These are phyloP conservation scores for Nemania bipapillata DNA, from an alignment of 2,329 filamentous ascomycete species.

Conservation along the genomic window DNA sequence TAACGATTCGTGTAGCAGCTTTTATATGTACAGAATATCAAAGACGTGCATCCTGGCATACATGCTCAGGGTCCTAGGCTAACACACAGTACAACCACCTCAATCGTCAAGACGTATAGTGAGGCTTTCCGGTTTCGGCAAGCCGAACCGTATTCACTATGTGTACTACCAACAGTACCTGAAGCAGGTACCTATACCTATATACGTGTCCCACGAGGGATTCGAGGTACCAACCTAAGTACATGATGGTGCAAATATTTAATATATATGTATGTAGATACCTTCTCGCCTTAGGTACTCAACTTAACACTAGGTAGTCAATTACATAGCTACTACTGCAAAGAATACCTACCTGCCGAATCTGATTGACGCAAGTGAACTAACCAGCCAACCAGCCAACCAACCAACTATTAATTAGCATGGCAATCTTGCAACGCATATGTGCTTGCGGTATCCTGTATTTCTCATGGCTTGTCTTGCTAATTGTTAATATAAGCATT, in stretches of 20 bases:
- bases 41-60: background rate
- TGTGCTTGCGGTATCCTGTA: background rate
- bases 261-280: background rate
- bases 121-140: conserved; percentile 35
- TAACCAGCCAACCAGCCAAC: background rate
- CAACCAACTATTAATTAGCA: conserved; percentile 1
- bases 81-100: conserved; percentile 20
- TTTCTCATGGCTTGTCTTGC: background rate
- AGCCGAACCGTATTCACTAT: conserved; percentile 19
- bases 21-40: conserved; percentile 2
- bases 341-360: conserved; percentile 1
- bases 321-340: no score
- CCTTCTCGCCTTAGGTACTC: no score
- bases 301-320: no score
- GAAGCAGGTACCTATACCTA: conserved; percentile 16
- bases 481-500: background rate
- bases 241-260: no score
- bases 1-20: conserved; percentile 14
- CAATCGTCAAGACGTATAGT: no score
- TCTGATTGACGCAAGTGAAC: conserved; percentile 8
- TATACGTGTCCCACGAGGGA: background rate
- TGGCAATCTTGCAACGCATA: conserved; percentile 8
- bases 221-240: conserved; percentile 2
- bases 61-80: conserved; percentile 9
- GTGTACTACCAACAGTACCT: no score